Conservation (phyloP, 257 asterid genomes). For the Avicennia marina region DNA sequence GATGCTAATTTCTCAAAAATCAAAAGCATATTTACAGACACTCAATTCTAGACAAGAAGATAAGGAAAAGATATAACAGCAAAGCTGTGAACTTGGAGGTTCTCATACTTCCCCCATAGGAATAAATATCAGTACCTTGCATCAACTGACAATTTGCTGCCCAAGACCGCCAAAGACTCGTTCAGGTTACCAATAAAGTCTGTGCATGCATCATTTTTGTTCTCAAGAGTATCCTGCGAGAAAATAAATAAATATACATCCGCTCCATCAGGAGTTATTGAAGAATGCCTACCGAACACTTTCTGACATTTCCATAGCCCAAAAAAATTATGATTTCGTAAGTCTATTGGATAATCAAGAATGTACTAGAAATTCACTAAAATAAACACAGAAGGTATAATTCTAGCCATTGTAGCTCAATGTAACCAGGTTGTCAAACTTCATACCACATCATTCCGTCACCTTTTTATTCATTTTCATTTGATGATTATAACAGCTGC, state of each 20-base stretch:
- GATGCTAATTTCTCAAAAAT: background rate
- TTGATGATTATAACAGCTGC: background rate
- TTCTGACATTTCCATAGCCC: conserved; percentile 3
- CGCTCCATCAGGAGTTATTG: conserved; percentile 4
- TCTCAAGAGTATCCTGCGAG: conserved; percentile 63
- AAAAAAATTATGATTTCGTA: background rate
- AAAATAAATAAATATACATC: conserved; percentile 11
- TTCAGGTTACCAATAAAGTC: conserved; percentile 68
- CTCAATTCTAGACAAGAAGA: background rate
- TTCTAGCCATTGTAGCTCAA: conserved; percentile 5
- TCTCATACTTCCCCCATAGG: background rate
- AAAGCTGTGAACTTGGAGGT: conserved; percentile 4
- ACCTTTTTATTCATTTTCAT: conserved; percentile 1
- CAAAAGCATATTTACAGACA: background rate
- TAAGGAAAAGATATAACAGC: conserved; percentile 2
- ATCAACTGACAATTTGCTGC: conserved; percentile 58
- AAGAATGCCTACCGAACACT: conserved; percentile 11
- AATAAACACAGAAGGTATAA: background rate
- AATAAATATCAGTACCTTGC: conserved; percentile 59
- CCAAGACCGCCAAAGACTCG: conserved; percentile 75
- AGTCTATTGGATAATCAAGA: conserved; percentile 2
- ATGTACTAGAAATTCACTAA: background rate
- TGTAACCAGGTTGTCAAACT: conserved; percentile 9
- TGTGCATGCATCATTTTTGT: conserved; percentile 56
- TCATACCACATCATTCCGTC: background rate